These are phyloP conservation scores for Solanum paucissectum DNA, from an alignment of 257 asterid genomes.

Conservation along the genomic window DNA sequence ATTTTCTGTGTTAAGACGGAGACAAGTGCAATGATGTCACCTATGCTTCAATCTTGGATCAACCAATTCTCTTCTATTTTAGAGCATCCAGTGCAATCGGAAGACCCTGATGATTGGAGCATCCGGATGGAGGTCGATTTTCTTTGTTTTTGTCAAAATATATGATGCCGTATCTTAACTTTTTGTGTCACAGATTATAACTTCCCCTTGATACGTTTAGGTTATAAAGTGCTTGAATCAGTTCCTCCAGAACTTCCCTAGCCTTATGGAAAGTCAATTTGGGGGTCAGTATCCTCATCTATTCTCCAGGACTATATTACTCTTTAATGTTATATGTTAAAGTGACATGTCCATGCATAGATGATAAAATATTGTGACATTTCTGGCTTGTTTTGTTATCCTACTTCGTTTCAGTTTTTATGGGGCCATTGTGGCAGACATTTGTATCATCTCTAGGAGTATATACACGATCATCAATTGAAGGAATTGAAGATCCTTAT, in stretches of 20 bases:
- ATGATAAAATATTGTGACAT: neutral
- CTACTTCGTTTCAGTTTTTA: constrained; percentile 42
- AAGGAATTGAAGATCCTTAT: constrained; percentile 74
- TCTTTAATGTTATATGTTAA: neutral
- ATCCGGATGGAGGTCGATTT: constrained; percentile 77
- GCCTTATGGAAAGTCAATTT: constrained; percentile 56
- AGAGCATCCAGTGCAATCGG: constrained; percentile 68
- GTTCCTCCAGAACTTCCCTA: constrained; percentile 71
- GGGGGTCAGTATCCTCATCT: constrained; percentile 27
- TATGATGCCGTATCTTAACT: neutral
- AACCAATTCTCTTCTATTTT: constrained; percentile 63
- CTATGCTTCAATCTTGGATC: constrained; percentile 89
- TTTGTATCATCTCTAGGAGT: constrained; percentile 74
- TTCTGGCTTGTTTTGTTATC: constrained; percentile 7
- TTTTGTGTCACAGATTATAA: neutral
- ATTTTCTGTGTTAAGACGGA: constrained; percentile 45
- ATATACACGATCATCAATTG: constrained; percentile 64
- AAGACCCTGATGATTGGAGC: constrained; percentile 98
- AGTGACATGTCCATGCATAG: neutral
- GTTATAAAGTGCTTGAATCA: constrained; percentile 92
- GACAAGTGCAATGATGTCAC: constrained; percentile 58
- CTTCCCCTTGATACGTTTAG: constrained; percentile 18
- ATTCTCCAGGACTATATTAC: constrained; percentile 6
- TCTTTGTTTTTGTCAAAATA: neutral
- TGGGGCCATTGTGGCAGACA: constrained; percentile 90